Conservation (phyloP, 1,284 basidiomycete genomes). For the Ganoderma lucidum region DNA sequence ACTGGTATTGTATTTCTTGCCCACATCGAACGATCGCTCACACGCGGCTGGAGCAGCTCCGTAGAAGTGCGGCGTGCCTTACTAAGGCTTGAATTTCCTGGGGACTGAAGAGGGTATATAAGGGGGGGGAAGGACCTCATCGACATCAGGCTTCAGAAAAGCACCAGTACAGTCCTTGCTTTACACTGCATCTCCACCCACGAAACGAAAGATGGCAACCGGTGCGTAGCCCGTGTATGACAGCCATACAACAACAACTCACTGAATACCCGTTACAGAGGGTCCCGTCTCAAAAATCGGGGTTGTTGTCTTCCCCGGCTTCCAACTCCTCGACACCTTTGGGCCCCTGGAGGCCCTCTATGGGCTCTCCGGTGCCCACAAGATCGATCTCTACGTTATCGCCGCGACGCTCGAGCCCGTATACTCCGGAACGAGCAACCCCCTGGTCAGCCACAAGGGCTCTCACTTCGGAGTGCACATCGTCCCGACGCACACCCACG, state of each 20-base stretch:
- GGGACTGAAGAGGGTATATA: too few relatives aligned
- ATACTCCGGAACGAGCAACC: conserved; percentile 41
- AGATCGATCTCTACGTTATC: conserved; percentile 47
- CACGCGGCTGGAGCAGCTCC: too few relatives aligned
- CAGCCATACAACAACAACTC: background rate
- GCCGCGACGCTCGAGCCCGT: conserved; percentile 47
- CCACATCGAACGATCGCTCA: too few relatives aligned
- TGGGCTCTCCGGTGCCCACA: conserved; percentile 41
- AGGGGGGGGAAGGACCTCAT: too few relatives aligned
- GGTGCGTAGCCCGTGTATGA: background rate
- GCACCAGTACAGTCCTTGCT: too few relatives aligned
- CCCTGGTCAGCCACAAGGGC: conserved; percentile 26
- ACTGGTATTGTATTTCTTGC: too few relatives aligned
- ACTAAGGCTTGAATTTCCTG: too few relatives aligned
- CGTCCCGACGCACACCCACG: conserved; percentile 54
- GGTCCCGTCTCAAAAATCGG: conserved; percentile 4
- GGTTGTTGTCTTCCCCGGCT: conserved; percentile 15
- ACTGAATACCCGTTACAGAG: background rate
- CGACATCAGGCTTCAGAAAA: too few relatives aligned
- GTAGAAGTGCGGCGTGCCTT: too few relatives aligned
- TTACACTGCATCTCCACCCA: background rate
- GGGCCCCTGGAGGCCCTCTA: conserved; percentile 52
- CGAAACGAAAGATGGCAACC: background rate
- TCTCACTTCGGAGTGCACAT: conserved; percentile 47
- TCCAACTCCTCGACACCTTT: conserved; percentile 48